phyloP scores from a whole-genome alignment of 768 basidiomycete genomes.

The Lentinula aciculospora region DNA sequence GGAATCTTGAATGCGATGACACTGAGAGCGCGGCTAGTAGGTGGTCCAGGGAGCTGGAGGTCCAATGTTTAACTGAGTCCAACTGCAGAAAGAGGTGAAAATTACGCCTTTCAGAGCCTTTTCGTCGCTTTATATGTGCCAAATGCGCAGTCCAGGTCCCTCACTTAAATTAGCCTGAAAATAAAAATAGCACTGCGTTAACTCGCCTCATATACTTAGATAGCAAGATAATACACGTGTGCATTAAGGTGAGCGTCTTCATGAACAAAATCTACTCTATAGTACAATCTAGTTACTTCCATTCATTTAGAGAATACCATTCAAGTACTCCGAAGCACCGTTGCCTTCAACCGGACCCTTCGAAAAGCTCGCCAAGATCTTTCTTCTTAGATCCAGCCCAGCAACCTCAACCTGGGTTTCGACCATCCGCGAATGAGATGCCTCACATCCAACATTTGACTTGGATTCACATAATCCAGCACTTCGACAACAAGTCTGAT shows the following conservation, averaged over 20 bases:
- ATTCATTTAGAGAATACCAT: conserved; percentile 14
- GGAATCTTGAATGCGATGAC: no score
- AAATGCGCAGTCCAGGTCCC: neutral
- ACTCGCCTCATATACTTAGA: neutral
- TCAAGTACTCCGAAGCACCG: conserved; percentile 17
- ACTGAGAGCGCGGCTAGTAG: no score
- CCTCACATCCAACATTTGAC: conserved; percentile 3
- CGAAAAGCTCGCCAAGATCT: conserved; percentile 29
- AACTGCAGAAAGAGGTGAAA: no score
- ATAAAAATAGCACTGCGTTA: neutral
- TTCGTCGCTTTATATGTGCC: neutral
- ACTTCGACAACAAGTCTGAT: neutral
- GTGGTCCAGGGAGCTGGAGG: no score
- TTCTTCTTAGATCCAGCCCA: conserved; percentile 23
- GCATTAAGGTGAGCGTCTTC: neutral
- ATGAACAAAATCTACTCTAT: neutral
- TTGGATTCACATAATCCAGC: conserved; percentile 1
- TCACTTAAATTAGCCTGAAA: neutral
- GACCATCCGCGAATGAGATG: neutral
- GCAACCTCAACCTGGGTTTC: conserved; percentile 1
- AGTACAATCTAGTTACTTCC: neutral
- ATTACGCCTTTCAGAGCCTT: no score
- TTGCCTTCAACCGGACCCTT: conserved; percentile 1
- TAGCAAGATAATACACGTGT: no score
- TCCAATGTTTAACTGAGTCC: no score